A percentile compares a stretch with the other conserved stretches of the same genome.
Evolutionary conservation across 169 alveolate genomes (phyloP).

Genomic region (Amoebophrya sp.): DNA sequence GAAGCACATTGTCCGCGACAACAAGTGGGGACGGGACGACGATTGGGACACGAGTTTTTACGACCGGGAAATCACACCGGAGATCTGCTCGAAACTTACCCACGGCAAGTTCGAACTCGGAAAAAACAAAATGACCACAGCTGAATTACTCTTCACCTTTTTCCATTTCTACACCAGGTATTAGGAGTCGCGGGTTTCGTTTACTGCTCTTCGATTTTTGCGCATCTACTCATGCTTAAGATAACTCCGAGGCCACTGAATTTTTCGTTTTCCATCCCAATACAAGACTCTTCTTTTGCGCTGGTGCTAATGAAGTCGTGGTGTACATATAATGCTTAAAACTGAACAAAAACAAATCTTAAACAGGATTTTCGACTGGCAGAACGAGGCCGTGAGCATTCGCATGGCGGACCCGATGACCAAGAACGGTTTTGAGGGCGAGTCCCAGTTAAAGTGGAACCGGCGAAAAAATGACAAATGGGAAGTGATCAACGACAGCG

Average conservation of each 20-base stretch:
- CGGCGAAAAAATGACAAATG: too few species aligned
- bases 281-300: too few species aligned
- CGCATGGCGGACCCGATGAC: background rate
- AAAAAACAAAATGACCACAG: background rate
- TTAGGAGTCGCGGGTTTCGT: too few species aligned
- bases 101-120: background rate
- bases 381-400: background rate
- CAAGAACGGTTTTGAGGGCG: background rate
- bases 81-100: background rate
- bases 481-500: too few species aligned
- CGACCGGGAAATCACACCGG: background rate
- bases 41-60: background rate
- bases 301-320: too few species aligned
- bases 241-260: too few species aligned
- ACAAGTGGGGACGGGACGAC: background rate
- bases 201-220: too few species aligned
- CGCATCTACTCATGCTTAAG: too few species aligned
- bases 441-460: too few species aligned
- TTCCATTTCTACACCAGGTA: conserved; percentile 9
- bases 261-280: too few species aligned
- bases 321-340: too few species aligned
- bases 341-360: too few species aligned
- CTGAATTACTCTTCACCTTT: background rate
- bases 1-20: background rate
- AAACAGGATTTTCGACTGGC: conserved; percentile 13